Base-by-base conservation (phyloP, 495 filamentous ascomycete species). In the Aspergillus sclerotiicarbonarius region DNA sequence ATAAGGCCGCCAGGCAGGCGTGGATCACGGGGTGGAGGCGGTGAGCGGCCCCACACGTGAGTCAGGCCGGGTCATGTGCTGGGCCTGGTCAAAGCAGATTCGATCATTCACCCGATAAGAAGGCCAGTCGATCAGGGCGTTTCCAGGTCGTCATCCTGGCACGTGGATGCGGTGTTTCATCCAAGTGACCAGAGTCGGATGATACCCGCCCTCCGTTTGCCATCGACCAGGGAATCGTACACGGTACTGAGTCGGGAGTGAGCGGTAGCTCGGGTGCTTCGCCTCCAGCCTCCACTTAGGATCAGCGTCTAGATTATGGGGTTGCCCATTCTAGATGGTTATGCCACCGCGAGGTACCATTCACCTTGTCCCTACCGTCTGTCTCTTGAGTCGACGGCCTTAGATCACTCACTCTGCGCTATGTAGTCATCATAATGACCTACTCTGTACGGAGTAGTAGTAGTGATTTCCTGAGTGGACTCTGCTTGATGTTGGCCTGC, bases 1-100 rank as follows among this genome's bases (percentile, higher is more conserved):
- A 65, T 65, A 67, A 67, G 64, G 54, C 50, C 54, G 41, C 59
- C 54, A 45, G 44, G 51, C 43, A 49, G 32, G 51, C 15, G 35
- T 35, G 58, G 56, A 72, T 72, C 69, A 72, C 70, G 65, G 63
- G 66, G 62, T 25, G 50, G 59, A 66, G 72, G 71, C 72, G 72
- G 74, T 72, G 67, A 74, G 52, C 37, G 13, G 33, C 60, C 60
- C 65, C 60, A 61, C 59, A 67, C 62, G 60, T 67, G 60, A 63
- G 65, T 65, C 62, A 67, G 30, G 12, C 25, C 3, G 31, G 54
- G 47, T 62, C 57, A 59, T 15, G 54, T 62, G 59, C 44, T 43
- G 16, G 39, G 45, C 21, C 39, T 39, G 12, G 19, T 46, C 21
- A 44, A 39, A 49, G 46, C 4, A 30, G n/a, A 15, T 49, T n/a